Base-by-base conservation (phyloP, 306 rosid genomes). In the Mimosa pudica region DNA sequence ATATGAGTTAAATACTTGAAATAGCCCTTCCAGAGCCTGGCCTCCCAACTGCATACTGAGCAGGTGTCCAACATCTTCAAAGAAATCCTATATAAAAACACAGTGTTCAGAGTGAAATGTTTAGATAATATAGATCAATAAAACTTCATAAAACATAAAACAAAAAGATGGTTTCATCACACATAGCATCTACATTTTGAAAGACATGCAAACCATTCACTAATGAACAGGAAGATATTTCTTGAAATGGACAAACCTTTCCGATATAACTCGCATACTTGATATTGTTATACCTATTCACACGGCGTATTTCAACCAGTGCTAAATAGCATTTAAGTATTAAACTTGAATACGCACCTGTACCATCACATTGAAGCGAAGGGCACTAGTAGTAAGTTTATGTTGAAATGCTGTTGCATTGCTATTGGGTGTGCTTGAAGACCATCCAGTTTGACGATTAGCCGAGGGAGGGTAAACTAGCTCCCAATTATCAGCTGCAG, bases 1-100 rank as follows among this genome's bases (percentile, higher is more conserved):
- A 81, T 91, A 96, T 57, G 97, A 90, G 79, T 93, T 86, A 73
- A 96, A 96, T 38, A 92, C 97, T 83, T 96, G 94, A 86, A 91
- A 90, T 84, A 96, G 81, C 69, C 99, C 99, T 82, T 93, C 99
- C 83, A 96, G 74, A 16, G 97, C 94, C 83, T 93, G 96, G 80
- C 98, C 97, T 54, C 99, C 99, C 90, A 96, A 84, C 91, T 91
- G 99, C 99, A 96, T 96, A 78, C 99, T 93, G 44, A 96, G 96
- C 80, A 93, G 86, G 42, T 98, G 99, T 74, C 99, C 99, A 54
- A 96, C 99, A 79, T 96, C 98, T 86, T 96, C 99, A 62, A 96
- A 90, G 89, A 93, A 96, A 78, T 96, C 99, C 99, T 96, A 93
- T 44, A 81, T 67, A 80, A 85, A 72, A 77, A 88, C 51, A 71